Evolutionary conservation across 2,329 filamentous ascomycete species (phyloP), one percentile per base, ranked within the genome.

Genomic region (Triangularia setosa): DNA sequence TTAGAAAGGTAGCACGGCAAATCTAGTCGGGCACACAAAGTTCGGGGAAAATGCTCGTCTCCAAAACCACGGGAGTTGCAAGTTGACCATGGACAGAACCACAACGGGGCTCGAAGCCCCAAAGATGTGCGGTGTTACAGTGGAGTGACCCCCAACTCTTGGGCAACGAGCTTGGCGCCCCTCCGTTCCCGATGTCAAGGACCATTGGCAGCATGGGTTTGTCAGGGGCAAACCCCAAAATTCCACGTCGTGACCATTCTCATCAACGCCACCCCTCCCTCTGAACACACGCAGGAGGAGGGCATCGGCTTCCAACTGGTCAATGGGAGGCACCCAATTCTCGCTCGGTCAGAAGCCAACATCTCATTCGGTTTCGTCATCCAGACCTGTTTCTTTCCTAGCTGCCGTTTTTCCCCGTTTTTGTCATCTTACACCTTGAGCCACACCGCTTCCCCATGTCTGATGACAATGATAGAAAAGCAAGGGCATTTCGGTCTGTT

Each of bases 101-200:
- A 12, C 2, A 2, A 14, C 5, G 30, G n/a, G 40, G 21, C 40
- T n/a, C n/a, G 53, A 57, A 18, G 16, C 21, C 54, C 16, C 54
- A 18, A 27, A 27, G 21, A 57, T n/a, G 30, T 27, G 25, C 30
- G 21, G 54, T 57, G 54, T 33, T 57, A 23, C 52, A 55, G 52
- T 53, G 57, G 44, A 48, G 18, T 33, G 62, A 62, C 64, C 65
- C 65, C 65, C 65, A 62, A 66, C 65, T 35, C 48, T 28, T 40
- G 27, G 40, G 56, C 35, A 21, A 30, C 44, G 12, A 61, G 60
- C 60, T 62, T 62, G 54, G 52, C 40, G 30, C 23, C 33, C 27
- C 58, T 33, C 35, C 57, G 54, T 35, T 33, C 53, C 14, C n/a
- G 25, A 60, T 24, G 40, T 48, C 40, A 48, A 11, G 11, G 18